These are phyloP conservation scores for Gorgonomyces haynaldii DNA, from an alignment of 192 early-diverging fungal genomes.

Conservation along the genomic window DNA sequence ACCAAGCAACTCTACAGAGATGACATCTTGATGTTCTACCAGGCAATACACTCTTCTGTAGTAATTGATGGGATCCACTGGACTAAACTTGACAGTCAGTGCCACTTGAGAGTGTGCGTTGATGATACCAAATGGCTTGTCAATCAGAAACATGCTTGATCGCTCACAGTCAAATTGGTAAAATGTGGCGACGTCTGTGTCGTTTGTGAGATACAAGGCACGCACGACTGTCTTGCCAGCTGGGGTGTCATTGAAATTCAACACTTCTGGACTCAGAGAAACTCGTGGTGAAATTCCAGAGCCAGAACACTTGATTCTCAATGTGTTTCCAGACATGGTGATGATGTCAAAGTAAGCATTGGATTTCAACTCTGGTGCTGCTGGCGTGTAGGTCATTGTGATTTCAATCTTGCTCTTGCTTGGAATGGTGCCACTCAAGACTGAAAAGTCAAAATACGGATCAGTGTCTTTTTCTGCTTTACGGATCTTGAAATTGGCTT, in stretches of 20 bases:
- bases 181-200: constrained; percentile 22
- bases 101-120: constrained; percentile 36
- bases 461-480: constrained; percentile 28
- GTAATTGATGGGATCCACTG: constrained; percentile 44
- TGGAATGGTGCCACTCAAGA: constrained; percentile 18
- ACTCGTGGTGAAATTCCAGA: constrained; percentile 34
- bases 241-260: constrained; percentile 43
- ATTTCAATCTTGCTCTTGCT: constrained; percentile 18
- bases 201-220: constrained; percentile 34
- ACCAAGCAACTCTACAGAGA: constrained; percentile 38
- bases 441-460: constrained; percentile 36
- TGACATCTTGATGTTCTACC: constrained; percentile 40
- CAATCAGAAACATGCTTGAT: constrained; percentile 35
- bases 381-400: constrained; percentile 37
- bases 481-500: constrained; percentile 39
- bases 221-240: constrained; percentile 22
- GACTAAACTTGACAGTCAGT: constrained; percentile 38
- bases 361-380: constrained; percentile 30
- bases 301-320: constrained; percentile 32
- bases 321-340: constrained; percentile 43
- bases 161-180: constrained; percentile 39
- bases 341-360: constrained; percentile 46
- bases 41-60: constrained; percentile 44
- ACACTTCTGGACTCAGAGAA: constrained; percentile 26
- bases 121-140: constrained; percentile 39